Evolutionary conservation across 2,329 filamentous ascomycete species (phyloP), one percentile per base, ranked within the genome.

Genomic region (Rhytidhysteron rufulum): DNA sequence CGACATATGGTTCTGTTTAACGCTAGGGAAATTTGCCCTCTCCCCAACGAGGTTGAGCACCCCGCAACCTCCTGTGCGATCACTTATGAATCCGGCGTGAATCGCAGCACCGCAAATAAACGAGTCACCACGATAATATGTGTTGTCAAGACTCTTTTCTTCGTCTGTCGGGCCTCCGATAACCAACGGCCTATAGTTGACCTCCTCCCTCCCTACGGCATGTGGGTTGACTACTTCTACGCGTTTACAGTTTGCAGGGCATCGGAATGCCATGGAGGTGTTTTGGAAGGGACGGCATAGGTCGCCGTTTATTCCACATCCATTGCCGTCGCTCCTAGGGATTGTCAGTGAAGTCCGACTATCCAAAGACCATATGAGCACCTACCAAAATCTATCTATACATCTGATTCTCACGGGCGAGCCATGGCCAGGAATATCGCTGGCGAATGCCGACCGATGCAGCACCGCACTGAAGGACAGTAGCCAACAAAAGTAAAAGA

Each of bases 41-140:
- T 82, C 75, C 17, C 90, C 90, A 17, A 86, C 74, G 27, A 93
- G 73, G 39, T 79, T 76, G 22, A 93, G 77, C 3, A 94, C 86
- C 42, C 89, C 89, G 53, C 89, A 95, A 1, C 89, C 89, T 27
- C 89, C 89, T 21, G 78, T 71, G 0, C 72, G 67, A 54, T 89
- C 80, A 25, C 78, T 79, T 44, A 94, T 79, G 53, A 90, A 74
- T 16, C 88, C 89, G 1, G 88, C 82, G 58, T 95, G 89, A 36
- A 95, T 86, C 24, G 88, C 89, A 10, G 89, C 77, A 43, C 82
- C 83, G 58, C 89, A 95, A 40, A 95, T 83, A 66, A 87, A 94
- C 11, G 88, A 94, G 65, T 95, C 89, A 8, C 86, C 88, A 15
- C 93, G 85, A 62, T 97, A 97, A 17, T 86, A 72, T 0, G 83